Percentiles rank a stretch among this genome's conserved stretches.
Conservation (phyloP, 306 rosid species). For the Vigna angularis region DNA sequence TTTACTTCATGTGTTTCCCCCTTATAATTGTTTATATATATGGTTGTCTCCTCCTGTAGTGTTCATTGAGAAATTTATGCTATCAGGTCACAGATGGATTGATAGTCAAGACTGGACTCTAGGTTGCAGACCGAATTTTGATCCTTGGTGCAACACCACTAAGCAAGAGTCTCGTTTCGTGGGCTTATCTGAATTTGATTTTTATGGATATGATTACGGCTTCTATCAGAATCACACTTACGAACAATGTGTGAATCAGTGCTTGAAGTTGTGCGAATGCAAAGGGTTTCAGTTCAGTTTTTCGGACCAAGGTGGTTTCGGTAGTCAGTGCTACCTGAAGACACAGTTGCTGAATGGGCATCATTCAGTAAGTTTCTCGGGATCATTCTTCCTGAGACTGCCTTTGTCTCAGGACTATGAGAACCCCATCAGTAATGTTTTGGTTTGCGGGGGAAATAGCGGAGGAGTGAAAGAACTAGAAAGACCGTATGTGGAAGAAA, state of each 20-base stretch:
- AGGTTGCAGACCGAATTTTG: slow-evolving; percentile 38
- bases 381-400: slow-evolving; percentile 8
- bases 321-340: slow-evolving; percentile 24
- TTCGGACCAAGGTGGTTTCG: background rate
- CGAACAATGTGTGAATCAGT: slow-evolving; percentile 13
- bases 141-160: slow-evolving; percentile 25
- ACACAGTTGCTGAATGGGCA: slow-evolving; percentile 25
- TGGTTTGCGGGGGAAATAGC: background rate
- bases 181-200: background rate
- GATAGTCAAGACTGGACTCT: slow-evolving; percentile 32
- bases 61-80: background rate
- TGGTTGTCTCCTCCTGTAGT: background rate
- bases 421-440: background rate
- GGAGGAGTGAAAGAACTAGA: background rate
- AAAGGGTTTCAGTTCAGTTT: slow-evolving; percentile 9
- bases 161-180: slow-evolving; percentile 14
- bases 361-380: background rate
- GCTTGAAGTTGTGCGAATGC: slow-evolving; percentile 20
- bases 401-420: background rate
- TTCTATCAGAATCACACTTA: background rate
- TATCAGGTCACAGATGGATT: background rate
- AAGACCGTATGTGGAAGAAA: background rate
- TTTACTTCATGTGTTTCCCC: background rate
- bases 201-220: slow-evolving; percentile 21
- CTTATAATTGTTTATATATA: too few species aligned